Base-by-base conservation (phyloP, 805 yeast species). In the Wickerhamiella parazyma region DNA sequence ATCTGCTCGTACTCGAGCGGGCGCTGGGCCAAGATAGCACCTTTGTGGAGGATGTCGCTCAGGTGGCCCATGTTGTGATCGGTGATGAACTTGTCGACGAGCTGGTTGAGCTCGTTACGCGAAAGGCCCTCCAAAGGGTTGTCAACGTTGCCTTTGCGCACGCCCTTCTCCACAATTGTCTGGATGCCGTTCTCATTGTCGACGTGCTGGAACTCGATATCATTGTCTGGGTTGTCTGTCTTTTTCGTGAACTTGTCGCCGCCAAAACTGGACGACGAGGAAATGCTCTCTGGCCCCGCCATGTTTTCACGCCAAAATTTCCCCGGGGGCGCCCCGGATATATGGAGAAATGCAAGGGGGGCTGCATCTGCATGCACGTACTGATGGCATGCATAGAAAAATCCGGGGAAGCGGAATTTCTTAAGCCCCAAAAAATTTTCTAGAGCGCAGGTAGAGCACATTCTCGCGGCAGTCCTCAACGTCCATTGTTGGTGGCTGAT, bases 11-110 rank as follows among this genome's bases (percentile, higher is more conserved):
- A 55, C 4, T 68, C 66, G 7, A 66, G 57, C n/a, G 54, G 56
- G 10, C 42, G 36, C 47, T 76, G 67, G 0, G 81, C 80, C n/a
- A 73, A 51, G 9, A 75, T 67, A 1, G 80, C 80, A 11, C 77
- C 80, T 33, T 65, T 58, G 11, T 43, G 44, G 28, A 58, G 42
- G 10, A 42, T 39, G 4, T 50, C 57, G 9, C 37, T 17, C 33
- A 48, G 44, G 18, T 56, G 61, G n/a, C 45, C 48, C 26, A 61
- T 44, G 12, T 49, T 54, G 36, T 51, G 21, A 17, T 48, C 48
- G 11, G 18, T 41, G 11, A 47, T 50, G 44, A 57, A 57, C 33
- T 34, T 19, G 26, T 53, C 51, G 6, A 57, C 61, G 14, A 49
- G 45, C n/a, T 20, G 37, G 26, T 53, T 35, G 14, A 60, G 52